phyloP scores from a whole-genome alignment of 768 basidiomycete species.

The Lactarius akahatsu region DNA sequence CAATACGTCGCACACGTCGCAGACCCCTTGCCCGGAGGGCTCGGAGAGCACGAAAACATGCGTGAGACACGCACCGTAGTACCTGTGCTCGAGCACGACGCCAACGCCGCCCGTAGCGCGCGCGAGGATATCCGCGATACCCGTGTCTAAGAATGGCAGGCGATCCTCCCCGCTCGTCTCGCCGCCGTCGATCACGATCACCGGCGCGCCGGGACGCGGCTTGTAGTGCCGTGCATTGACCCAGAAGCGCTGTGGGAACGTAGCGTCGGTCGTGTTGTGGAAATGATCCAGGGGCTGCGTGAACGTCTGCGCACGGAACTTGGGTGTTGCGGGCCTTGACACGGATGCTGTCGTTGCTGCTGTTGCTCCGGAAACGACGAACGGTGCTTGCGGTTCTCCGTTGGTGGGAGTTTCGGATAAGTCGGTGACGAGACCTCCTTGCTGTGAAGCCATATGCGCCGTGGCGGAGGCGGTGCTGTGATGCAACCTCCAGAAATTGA shows the following conservation, averaged over 20 bases:
- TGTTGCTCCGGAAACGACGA: neutral
- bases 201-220: slow-evolving; percentile 69
- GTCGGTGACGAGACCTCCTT: neutral
- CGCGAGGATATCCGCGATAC: slow-evolving; percentile 84
- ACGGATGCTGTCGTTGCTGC: neutral
- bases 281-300: slow-evolving; percentile 87
- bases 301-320: slow-evolving; percentile 67
- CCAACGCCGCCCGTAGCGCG: slow-evolving; percentile 85
- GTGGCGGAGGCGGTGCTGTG: neutral
- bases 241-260: slow-evolving; percentile 92
- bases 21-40: neutral
- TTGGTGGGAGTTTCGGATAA: neutral
- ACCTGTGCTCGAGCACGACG: slow-evolving; percentile 90
- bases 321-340: neutral
- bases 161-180: slow-evolving; percentile 83
- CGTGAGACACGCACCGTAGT: slow-evolving; percentile 57
- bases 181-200: slow-evolving; percentile 89
- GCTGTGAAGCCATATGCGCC: neutral
- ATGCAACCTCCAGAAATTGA: neutral
- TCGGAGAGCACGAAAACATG: neutral
- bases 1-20: slow-evolving; percentile 21
- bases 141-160: slow-evolving; percentile 43
- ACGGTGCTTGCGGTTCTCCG: slow-evolving; percentile 5
- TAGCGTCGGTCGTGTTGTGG: slow-evolving; percentile 49
- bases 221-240: slow-evolving; percentile 80